Evolutionary conservation across 768 basidiomycete species (phyloP).

Genomic region (Auriscalpium microsporum): DNA sequence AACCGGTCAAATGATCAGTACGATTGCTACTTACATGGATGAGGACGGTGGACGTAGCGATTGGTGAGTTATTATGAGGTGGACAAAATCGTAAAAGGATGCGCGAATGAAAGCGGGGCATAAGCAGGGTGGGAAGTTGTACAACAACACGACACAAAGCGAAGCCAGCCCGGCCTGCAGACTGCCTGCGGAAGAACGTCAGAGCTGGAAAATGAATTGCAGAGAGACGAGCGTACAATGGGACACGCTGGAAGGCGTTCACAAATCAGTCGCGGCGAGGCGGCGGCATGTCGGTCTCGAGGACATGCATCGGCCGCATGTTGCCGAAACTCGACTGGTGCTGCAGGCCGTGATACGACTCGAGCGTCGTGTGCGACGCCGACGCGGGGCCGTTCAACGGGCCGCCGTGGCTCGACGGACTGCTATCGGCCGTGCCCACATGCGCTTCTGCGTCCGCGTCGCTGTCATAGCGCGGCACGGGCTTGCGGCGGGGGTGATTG

Average conservation of each 20-base stretch:
- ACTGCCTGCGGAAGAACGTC: conserved; percentile 1
- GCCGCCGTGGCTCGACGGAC: not conserved
- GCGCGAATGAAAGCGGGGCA: not conserved
- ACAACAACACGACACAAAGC: not conserved
- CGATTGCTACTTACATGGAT: too few species aligned
- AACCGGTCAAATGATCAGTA: too few species aligned
- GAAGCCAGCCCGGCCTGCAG: conserved; percentile 11
- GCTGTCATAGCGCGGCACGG: conserved; percentile 11
- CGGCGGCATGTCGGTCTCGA: conserved; percentile 23
- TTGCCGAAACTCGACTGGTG: conserved; percentile 26
- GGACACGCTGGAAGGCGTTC: not conserved
- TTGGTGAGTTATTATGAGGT: not conserved
- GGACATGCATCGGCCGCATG: conserved; percentile 20
- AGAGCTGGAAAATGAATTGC: not conserved
- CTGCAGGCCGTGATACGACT: conserved; percentile 13
- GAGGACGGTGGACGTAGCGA: too few species aligned
- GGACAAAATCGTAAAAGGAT: not conserved
- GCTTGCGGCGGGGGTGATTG: conserved; percentile 9
- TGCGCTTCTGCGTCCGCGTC: not conserved
- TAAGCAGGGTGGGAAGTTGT: not conserved
- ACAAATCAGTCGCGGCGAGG: not conserved
- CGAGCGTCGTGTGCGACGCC: conserved; percentile 18
- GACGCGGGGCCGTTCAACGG: not conserved
- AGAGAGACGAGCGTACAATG: too few species aligned
- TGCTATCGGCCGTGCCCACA: not conserved